Evolutionary conservation across 2,329 filamentous ascomycete genomes (phyloP), one percentile per base, ranked within the genome.

Genomic region (Coleophoma eucalyptorum): DNA sequence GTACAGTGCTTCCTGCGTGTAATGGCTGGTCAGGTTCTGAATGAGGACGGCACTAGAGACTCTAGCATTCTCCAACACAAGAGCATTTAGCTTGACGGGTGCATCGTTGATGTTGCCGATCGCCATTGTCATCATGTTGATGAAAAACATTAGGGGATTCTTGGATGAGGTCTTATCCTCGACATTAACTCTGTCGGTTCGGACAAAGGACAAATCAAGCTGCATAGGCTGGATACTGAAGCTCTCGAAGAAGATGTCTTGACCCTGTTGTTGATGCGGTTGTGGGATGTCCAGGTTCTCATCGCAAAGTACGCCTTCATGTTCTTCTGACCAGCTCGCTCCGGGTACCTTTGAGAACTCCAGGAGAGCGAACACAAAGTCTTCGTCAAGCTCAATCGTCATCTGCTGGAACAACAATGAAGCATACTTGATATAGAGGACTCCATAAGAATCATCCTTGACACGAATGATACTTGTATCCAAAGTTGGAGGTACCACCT

Each of bases 81-180:
- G 75, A 1, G 94, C 90, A 56, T 97, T 99, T 66, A 99, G 84
- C 44, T 90, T 86, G 48, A 99, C 85, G 0, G 94, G 95, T 6
- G 94, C 94, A 69, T 99, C 95, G 63, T 99, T 99, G 75, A 99
- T 90, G 63, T 99, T 99, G 57, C 94, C 94, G 63, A 99, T 94
- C 13, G 94, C 96, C 94, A 99, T 99, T 1, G 95, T 97, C 76
- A 99, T 85, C 59, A 97, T 90, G 65, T 99, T 97, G 68, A 97
- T 85, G 66, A 97, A 92, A 74, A 97, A 99, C 92, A 97, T 97
- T 68, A 99, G 79, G 1, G 95, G 95, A 65, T 96, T 99, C 40
- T 83, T 84, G 1, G 90, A 90, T 13, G 90, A 90, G 43, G 91
- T 88, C 60, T 94, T 95, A 67, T 97, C 92, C 67, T 97, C 93